Evolutionary conservation across 2,329 filamentous ascomycete species (phyloP), one percentile per base, ranked within the genome.

Genomic region (Orbilia javanica): DNA sequence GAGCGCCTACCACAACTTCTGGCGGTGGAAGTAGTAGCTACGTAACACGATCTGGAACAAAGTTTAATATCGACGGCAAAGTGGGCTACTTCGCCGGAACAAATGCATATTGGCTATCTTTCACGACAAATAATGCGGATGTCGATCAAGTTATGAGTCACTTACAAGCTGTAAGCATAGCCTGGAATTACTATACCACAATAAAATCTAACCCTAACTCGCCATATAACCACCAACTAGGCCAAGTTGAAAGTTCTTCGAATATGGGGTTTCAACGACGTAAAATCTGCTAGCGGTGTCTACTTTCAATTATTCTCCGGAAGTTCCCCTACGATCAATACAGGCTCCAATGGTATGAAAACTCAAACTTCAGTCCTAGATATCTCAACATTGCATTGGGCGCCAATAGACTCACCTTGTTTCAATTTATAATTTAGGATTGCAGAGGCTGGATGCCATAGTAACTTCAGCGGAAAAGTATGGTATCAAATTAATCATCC

Each of bases 401-500:
- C 11, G 11, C 36, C 4, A 15, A 39, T 39, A 10, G 44, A 22
- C n/a, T 46, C 4, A 46, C n/a, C n/a, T n/a, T n/a, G n/a, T n/a
- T n/a, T n/a, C n/a, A 7, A 6, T 22, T 22, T 48, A 22, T 5
- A 8, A 3, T 34, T 67, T 46, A 79, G 67, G 90, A 6, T 86
- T 92, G 5, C 86, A 90, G 82, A 86, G 89, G 5, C 87, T 92
- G 1, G 90, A 92, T 81, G 88, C 88, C 65, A 89, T 91, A 0
- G 89, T 92, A 62, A 83, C 86, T 48, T 85, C 87, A 0, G 90
- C 90, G 3, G 89, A 90, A 82, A 85, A 85, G 72, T 85, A 88
- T 67, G 88, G 87, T 3, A 85, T 92, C 80, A 90, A 90, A 82
- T 84, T 91, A 3, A 89, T 91, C 79, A 87, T 90, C 82, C 87